Evolutionary conservation across 768 basidiomycete species (phyloP), one percentile per base, ranked within the genome.

Genomic region (Suillus placidus): DNA sequence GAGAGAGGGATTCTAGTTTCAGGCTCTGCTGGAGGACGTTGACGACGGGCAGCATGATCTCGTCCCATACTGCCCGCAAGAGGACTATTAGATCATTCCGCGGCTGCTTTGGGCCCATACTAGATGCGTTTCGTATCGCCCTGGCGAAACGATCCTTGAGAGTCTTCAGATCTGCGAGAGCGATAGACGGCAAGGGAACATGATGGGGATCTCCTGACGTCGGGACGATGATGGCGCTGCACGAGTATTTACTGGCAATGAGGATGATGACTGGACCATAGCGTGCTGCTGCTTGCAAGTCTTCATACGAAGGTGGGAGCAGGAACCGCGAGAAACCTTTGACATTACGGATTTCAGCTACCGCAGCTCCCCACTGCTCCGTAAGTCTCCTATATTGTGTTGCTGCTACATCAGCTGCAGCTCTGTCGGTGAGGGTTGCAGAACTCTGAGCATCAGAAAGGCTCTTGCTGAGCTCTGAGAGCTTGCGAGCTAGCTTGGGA

Each of bases 221-320:
- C 0, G 14, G 40, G 30, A 70, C 30, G 34, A 69, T 56, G 32
- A 70, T 58, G n/a, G 67, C 70, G 54, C 65, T 67, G 23, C 67
- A 67, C 18, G 58, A 56, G 40, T 55, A 63, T 26, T 67, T 32
- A 60, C 66, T 67, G 0, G 66, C 63, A 49, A 71, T 69, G 18
- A 70, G 42, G 20, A 67, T 42, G n/a, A 74, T 66, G 14, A 71
- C 69, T 14, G 71, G 72, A 0, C 70, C 72, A 7, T 67, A 42
- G 13, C 45, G n/a, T 1, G 72, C 70, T 12, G 72, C 71, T 4
- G 30, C 20, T 20, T 30, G 18, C 13, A 74, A 61, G 10, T 71
- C 65, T 1, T 23, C 35, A 8, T 69, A 66, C 6, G 47, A 52
- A 4, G 58, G 35, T 23, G 73, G 73, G 13, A 60, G 38, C 8